phyloP scores from a whole-genome alignment of 495 filamentous ascomycete genomes.

The Neurospora tetrasperma region DNA sequence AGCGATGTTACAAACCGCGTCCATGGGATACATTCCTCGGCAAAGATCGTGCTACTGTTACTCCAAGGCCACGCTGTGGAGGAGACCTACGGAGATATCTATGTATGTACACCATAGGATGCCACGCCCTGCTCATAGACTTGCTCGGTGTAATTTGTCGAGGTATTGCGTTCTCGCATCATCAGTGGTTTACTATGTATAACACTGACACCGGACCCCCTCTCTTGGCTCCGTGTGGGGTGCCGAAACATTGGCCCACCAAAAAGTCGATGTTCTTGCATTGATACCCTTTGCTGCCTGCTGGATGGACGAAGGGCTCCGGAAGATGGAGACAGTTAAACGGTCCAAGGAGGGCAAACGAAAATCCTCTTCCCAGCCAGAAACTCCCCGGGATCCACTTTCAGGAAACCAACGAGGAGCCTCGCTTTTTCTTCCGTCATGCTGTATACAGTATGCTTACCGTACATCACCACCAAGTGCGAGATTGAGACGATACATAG shows the following conservation, averaged over 20 bases:
- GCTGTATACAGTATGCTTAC: neutral
- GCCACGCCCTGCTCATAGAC: neutral
- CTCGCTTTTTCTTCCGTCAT: neutral
- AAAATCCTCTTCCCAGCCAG: neutral
- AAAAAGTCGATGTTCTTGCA: neutral
- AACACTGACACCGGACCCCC: neutral
- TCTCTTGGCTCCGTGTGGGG: neutral
- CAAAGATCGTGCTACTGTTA: neutral
- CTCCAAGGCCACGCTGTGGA: neutral
- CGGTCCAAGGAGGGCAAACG: neutral
- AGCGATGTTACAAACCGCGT: neutral
- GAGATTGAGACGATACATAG: neutral
- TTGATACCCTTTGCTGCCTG: neutral
- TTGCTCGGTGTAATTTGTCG: neutral
- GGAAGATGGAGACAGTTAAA: neutral
- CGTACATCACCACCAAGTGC: neutral
- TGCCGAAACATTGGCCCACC: neutral
- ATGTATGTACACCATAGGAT: neutral
- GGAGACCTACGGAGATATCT: neutral
- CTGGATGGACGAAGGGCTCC: neutral
- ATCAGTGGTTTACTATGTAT: neutral
- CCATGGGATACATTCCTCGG: neutral
- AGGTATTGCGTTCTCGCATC: conserved; percentile 3
- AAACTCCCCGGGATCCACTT: neutral
- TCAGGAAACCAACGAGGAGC: neutral